Evolutionary conservation across 495 filamentous ascomycete genomes (phyloP).

Genomic region (Amorphotheca resinae): DNA sequence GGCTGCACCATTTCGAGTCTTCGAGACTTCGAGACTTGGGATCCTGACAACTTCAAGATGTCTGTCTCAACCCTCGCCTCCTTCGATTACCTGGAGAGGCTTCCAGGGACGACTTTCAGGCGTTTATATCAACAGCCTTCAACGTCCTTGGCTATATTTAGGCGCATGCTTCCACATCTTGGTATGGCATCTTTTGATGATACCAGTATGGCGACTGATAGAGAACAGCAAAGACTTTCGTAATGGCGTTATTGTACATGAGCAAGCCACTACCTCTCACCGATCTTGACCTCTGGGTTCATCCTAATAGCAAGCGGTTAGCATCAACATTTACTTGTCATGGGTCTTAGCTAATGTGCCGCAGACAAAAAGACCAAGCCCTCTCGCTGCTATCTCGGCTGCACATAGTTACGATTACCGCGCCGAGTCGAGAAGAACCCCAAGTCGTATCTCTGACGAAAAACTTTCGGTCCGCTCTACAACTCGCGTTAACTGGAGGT

Average conservation of each 20-base stretch:
- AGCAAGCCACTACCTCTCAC: slow-evolving; percentile 57
- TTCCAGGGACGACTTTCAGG: slow-evolving; percentile 76
- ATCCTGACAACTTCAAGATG: slow-evolving; percentile 33
- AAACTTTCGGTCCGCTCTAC: slow-evolving; percentile 63
- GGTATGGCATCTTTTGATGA: slow-evolving; percentile 36
- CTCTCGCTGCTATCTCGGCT: slow-evolving; percentile 68
- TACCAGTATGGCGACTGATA: slow-evolving; percentile 1
- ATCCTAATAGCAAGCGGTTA: slow-evolving; percentile 55
- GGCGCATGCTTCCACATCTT: slow-evolving; percentile 88
- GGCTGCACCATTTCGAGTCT: slow-evolving; percentile 14
- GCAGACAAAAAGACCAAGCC: slow-evolving; percentile 68
- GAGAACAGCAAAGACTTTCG: slow-evolving; percentile 72
- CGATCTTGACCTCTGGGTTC: slow-evolving; percentile 77
- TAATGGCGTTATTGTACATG: slow-evolving; percentile 87
- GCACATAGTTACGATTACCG: slow-evolving; percentile 58
- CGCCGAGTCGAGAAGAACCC: slow-evolving; percentile 42
- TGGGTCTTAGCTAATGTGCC: background rate
- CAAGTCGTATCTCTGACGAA: slow-evolving; percentile 58
- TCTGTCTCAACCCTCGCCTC: slow-evolving; percentile 52
- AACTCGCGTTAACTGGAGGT: slow-evolving; percentile 74
- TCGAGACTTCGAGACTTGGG: too few relatives aligned
- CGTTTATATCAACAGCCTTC: slow-evolving; percentile 93
- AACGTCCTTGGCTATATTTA: slow-evolving; percentile 87
- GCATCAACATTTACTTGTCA: background rate
- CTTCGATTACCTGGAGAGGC: slow-evolving; percentile 80